phyloP scores from a whole-genome alignment of 2,329 filamentous ascomycete species.

The Neophaeococcomyces aloes region DNA sequence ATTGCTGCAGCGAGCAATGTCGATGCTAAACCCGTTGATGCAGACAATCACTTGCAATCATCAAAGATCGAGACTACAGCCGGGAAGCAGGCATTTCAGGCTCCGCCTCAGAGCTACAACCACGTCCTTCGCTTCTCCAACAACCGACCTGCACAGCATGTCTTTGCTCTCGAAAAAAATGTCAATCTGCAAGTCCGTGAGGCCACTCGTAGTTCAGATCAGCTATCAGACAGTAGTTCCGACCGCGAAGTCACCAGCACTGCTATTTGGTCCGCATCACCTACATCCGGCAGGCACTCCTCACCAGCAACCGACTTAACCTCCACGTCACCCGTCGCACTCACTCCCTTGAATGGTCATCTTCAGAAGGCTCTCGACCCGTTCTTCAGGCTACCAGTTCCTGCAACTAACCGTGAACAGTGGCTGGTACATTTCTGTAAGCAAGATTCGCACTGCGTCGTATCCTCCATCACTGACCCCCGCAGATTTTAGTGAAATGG shows the following conservation, averaged over 20 bases:
- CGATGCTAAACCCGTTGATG: neutral
- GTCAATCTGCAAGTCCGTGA: neutral
- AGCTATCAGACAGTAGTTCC: slow-evolving; percentile 2
- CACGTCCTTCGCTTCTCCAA: neutral
- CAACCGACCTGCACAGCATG: neutral
- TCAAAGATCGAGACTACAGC: no score
- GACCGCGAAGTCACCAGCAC: slow-evolving; percentile 3
- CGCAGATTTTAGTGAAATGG: slow-evolving; percentile 6
- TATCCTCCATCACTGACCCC: neutral
- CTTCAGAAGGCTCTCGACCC: slow-evolving; percentile 6
- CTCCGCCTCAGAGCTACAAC: neutral
- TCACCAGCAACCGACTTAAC: slow-evolving; percentile 5
- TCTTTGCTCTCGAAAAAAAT: neutral
- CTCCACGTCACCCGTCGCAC: neutral
- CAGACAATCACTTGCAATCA: no score
- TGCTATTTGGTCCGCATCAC: slow-evolving; percentile 4
- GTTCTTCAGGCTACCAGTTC: slow-evolving; percentile 2
- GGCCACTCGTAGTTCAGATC: slow-evolving; percentile 1
- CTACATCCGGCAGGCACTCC: neutral
- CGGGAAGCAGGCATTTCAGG: neutral
- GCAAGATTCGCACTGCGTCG: neutral
- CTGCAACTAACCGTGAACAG: slow-evolving; percentile 2
- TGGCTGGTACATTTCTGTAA: slow-evolving; percentile 9
- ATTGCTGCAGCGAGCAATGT: neutral
- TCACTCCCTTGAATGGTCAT: slow-evolving; percentile 1